Conservation (phyloP, 2,329 filamentous ascomycete species). For the Trichoderma sp. region DNA sequence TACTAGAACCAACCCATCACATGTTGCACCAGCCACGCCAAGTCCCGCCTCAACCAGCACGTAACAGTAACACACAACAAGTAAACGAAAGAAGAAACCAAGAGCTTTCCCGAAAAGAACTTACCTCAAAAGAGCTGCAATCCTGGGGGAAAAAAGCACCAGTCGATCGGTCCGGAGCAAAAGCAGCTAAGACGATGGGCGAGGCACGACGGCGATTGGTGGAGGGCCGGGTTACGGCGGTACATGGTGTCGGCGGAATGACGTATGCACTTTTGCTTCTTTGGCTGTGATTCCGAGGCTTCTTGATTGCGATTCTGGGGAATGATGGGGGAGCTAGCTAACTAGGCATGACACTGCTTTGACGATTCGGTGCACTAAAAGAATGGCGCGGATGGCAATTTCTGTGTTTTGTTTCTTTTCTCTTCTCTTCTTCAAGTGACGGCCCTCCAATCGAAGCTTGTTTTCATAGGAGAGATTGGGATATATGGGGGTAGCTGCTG, state of each 20-base stretch:
- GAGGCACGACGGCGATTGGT: slow-evolving; percentile 17
- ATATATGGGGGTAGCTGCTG: slow-evolving; percentile 3
- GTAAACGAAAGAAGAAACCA: too few relatives aligned
- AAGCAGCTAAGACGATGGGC: neutral
- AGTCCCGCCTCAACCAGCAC: too few relatives aligned
- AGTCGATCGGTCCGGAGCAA: slow-evolving; percentile 12
- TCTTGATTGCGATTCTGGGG: neutral
- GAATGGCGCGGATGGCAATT: neutral
- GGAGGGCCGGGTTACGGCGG: neutral
- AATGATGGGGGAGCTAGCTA: neutral
- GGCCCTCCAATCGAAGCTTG: neutral
- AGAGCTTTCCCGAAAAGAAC: too few relatives aligned
- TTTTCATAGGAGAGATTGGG: neutral
- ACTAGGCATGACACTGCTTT: slow-evolving; percentile 17
- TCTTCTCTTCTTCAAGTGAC: neutral
- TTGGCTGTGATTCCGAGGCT: too few relatives aligned
- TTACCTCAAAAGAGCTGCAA: neutral
- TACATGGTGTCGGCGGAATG: slow-evolving; percentile 17
- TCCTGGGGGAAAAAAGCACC: neutral
- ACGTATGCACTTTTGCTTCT: slow-evolving; percentile 18
- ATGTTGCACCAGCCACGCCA: neutral
- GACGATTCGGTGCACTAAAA: slow-evolving; percentile 12
- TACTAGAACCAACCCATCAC: neutral
- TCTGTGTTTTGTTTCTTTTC: neutral
- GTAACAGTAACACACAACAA: too few relatives aligned